These are phyloP conservation scores for Triglochin maritima DNA, from an alignment of 106 monocot genomes.

Conservation along the genomic window DNA sequence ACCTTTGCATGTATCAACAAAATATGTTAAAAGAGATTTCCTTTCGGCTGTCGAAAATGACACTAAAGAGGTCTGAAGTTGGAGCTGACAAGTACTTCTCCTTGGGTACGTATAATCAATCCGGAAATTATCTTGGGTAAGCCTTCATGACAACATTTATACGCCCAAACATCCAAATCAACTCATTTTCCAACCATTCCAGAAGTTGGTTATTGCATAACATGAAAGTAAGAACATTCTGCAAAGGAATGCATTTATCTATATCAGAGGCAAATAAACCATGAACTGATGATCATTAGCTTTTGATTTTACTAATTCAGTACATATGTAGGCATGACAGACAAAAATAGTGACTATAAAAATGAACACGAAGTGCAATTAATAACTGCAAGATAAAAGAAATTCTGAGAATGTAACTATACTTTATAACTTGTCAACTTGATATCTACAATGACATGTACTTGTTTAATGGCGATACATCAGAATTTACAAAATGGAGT, in stretches of 20 bases:
- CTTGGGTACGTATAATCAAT: slow-evolving; percentile 20
- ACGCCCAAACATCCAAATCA: slow-evolving; percentile 22
- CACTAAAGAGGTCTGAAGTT: slow-evolving; percentile 5
- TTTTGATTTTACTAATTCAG: too few relatives aligned
- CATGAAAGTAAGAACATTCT: slow-evolving; percentile 52
- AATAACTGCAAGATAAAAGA: too few relatives aligned
- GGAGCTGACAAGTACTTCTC: slow-evolving; percentile 39
- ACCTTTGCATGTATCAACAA: too few relatives aligned
- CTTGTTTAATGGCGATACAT: background rate
- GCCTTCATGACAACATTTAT: slow-evolving; percentile 27
- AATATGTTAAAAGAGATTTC: too few relatives aligned
- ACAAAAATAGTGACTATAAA: too few relatives aligned
- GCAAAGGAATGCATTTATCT: slow-evolving; percentile 10
- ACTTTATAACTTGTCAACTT: too few relatives aligned
- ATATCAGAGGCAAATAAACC: background rate
- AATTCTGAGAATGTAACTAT: too few relatives aligned
- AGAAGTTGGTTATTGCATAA: slow-evolving; percentile 21
- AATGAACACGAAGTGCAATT: too few relatives aligned
- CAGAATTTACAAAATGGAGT: background rate
- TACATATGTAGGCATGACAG: too few relatives aligned
- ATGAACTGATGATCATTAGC: too few relatives aligned
- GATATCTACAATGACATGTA: background rate
- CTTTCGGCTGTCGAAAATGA: too few relatives aligned
- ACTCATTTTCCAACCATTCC: slow-evolving; percentile 18
- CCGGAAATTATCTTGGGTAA: slow-evolving; percentile 31